Base-by-base conservation (phyloP, 805 yeast genomes). In the Kazachstania bromeliacearum region DNA sequence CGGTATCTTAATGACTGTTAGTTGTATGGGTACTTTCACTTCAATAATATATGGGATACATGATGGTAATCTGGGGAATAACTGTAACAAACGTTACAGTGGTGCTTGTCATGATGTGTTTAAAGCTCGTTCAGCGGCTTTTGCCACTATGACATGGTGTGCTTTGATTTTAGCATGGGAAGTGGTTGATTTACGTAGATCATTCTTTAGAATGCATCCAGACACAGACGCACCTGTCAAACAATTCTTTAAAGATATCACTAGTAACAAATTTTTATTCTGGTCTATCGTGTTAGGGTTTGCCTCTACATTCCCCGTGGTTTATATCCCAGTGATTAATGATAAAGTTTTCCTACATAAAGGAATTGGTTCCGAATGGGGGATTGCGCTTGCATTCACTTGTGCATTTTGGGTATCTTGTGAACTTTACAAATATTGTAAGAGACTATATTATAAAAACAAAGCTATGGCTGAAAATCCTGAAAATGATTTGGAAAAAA, bases 301-400 rank as follows among this genome's bases (percentile, higher is more conserved):
- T 42, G 57, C 71, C 10, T 69, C 85, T 2, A 77, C 81, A 4
- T 78, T 85, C 71, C 94, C 94, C 29, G 80, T 83, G 14, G 75
- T 84, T 26, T 84, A 84, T 59, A 85, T 85, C 44, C 95, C 95
- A 5, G 94, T 81, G n/a, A 83, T 85, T 53, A 85, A 85, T 57
- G 62, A 67, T 31, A 70, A 71, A 43, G 94, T 85, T 7, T 85
- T 85, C 55, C 64, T 78, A 47, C 95, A 85, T 57, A 64, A 58
- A 21, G 74, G 77, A 6, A 82, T 84, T 44, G 71, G 77, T 7
- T 76, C 75, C 60, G 94, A 84, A 63, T 85, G 94, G 94, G 89
- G 83, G 12, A 59, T 83, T 41, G 71, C 85, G 1, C 62, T 79
- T 43, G 83, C 74, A 0, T 70, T 77, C 42, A 62, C 79, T 3